Evolutionary conservation across 2,329 filamentous ascomycete genomes (phyloP).

Genomic region (Colletotrichum cereale): DNA sequence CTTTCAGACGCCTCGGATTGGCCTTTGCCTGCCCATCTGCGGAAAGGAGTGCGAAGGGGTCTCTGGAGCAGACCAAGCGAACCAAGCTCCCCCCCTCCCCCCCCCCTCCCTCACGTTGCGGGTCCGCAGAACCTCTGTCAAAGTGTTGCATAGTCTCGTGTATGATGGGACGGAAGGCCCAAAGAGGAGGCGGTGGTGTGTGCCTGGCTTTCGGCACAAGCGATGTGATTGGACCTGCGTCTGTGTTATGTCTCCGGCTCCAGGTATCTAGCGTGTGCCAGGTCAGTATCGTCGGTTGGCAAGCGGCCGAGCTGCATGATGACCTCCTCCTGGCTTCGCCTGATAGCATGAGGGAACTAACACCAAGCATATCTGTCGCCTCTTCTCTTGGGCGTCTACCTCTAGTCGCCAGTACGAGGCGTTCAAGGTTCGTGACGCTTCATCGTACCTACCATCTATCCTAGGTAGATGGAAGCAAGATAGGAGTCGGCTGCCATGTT

Average conservation of each 20-base stretch:
- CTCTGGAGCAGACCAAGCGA: constrained; percentile 15
- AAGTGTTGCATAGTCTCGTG: neutral
- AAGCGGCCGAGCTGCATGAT: neutral
- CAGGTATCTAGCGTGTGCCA: neutral
- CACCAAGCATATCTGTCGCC: neutral
- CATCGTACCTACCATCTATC: neutral
- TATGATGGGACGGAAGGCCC: constrained; percentile 15
- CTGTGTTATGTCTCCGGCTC: neutral
- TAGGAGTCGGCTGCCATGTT: constrained; percentile 31
- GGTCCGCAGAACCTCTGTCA: neutral
- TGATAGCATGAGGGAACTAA: neutral
- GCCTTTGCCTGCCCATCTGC: neutral
- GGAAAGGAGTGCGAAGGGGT: neutral
- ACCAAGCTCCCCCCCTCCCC: neutral
- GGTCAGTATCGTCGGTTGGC: neutral
- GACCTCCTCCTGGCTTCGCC: neutral
- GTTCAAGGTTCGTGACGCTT: constrained; percentile 20
- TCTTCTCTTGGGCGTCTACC: neutral
- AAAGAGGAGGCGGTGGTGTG: neutral
- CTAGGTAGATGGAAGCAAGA: neutral
- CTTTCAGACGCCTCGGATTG: constrained; percentile 12
- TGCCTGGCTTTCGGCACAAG: neutral
- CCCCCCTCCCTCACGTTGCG: neutral
- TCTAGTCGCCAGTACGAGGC: neutral
- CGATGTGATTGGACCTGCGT: neutral